Base-by-base conservation (phyloP, 345 rosid species). In the Syzygium grande region DNA sequence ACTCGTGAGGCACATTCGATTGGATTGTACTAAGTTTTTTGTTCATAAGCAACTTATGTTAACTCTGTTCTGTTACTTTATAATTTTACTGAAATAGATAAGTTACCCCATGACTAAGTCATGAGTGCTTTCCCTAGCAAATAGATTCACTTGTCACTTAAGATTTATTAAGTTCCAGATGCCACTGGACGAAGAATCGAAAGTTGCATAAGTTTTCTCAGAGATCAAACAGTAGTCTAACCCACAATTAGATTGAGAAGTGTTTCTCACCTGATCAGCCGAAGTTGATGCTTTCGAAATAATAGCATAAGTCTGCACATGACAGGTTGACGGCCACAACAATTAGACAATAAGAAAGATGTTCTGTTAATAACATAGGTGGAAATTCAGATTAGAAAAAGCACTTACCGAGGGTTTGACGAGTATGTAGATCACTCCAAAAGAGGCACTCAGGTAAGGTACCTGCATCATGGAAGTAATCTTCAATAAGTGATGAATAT, bases 261-360 rank as follows among this genome's bases (percentile, higher is more conserved):
- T 51, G 85, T 27, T 80, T 15, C 85, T 87, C 87, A 92, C 95
- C 95, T 93, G 95, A 90, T 92, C 86, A 21, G 59, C 86, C 10
- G 91, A 85, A 90, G 93, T 90, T 92, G 94, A 86, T 86, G 93
- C 94, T 84, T 91, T 92, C 6, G 95, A 93, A 86, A 93, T 92
- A 55, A 93, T 90, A 54, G 93, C 92, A 87, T 89, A 92, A 52
- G 93, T 92, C 95, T 93, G 94, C 90, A 88, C 23, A 51, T 6
- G 56, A 38, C 59, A 85, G 85, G 53, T 46, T 6, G 79, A 25
- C 9, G 79, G 30, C 84, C 68, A 80, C 16, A 87, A 83, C 14
- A 25, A 77, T 73, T 5, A 34, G 80, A 73, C 25, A 19, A 38
- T 19, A 41, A n/a, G 41, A 41, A 29, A 52, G 84, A 41, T 23